Evolutionary conservation across 2,329 filamentous ascomycete genomes (phyloP).

Genomic region (Metarhizium guizhouense): DNA sequence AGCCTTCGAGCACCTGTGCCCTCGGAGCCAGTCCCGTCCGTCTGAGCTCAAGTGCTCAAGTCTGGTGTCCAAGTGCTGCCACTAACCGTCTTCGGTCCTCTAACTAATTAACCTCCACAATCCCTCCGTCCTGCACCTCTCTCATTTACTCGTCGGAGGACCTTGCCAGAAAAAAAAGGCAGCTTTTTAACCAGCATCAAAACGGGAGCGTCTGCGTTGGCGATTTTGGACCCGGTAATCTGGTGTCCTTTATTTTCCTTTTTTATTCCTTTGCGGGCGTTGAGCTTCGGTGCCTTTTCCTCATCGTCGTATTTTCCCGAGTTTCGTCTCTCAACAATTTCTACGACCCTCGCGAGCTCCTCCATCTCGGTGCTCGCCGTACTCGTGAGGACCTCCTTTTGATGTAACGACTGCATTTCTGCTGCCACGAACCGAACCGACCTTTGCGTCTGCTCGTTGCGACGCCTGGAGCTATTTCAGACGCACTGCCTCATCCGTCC

Average conservation of each 20-base stretch:
- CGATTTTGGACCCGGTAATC: constrained; percentile 4
- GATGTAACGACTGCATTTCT: not conserved
- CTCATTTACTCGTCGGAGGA: constrained; percentile 6
- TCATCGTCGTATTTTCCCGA: constrained; percentile 3
- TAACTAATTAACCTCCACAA: constrained; percentile 9
- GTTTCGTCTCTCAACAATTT: constrained; percentile 1
- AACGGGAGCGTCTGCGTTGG: constrained; percentile 5
- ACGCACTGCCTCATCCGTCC: not conserved
- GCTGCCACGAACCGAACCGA: not conserved
- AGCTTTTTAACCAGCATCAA: constrained; percentile 4
- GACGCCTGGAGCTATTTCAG: not conserved
- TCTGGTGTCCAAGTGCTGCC: not conserved
- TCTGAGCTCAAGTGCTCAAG: not conserved
- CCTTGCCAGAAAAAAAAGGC: constrained; percentile 4
- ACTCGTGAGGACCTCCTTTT: constrained; percentile 1
- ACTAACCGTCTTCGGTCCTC: constrained; percentile 8
- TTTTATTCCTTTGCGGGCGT: constrained; percentile 2
- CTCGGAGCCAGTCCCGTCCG: not conserved
- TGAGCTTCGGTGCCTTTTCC: constrained; percentile 3
- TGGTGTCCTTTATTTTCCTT: constrained; percentile 6
- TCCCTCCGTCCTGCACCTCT: constrained; percentile 8
- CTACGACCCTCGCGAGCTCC: constrained; percentile 1
- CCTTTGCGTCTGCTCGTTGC: not conserved
- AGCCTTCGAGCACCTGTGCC: too few species aligned
- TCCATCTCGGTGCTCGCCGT: not conserved